Percentiles rank a stretch among this genome's conserved stretches.
phyloP scores from a whole-genome alignment of 1,284 basidiomycete genomes.

The Earliella scabrosa region DNA sequence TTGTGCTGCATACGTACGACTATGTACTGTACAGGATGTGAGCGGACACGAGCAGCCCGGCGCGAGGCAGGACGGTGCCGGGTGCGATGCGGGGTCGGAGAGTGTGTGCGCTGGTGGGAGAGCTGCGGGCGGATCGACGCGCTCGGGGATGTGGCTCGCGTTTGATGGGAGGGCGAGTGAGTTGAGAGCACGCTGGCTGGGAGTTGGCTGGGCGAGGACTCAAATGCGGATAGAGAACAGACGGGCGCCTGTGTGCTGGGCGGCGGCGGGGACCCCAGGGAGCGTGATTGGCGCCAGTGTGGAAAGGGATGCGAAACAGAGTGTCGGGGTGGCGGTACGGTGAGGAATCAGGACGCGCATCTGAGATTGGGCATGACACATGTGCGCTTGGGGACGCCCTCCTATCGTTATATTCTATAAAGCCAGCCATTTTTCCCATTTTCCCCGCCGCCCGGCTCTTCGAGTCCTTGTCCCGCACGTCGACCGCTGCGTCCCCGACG shows the following conservation, averaged over 20 bases:
- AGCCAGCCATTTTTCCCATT: conserved; percentile 24
- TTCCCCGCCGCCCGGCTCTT: conserved; percentile 19
- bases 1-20: too few relatives aligned
- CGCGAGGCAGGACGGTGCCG: not conserved
- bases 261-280: conserved; percentile 7
- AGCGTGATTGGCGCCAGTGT: conserved; percentile 2
- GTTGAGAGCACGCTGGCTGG: too few relatives aligned
- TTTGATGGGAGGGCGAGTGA: too few relatives aligned
- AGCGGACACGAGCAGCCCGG: not conserved
- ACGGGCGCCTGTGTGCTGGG: too few relatives aligned
- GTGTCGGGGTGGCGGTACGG: conserved; percentile 15
- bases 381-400: conserved; percentile 11
- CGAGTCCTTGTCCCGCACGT: conserved; percentile 10
- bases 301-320: conserved; percentile 12
- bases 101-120: not conserved
- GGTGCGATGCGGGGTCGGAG: not conserved
- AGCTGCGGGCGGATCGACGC: conserved; percentile 3
- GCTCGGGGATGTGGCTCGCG: conserved; percentile 3
- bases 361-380: conserved; percentile 18
- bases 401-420: conserved; percentile 26
- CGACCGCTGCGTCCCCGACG: not conserved
- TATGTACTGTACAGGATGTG: too few relatives aligned
- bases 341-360: conserved; percentile 13
- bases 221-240: too few relatives aligned
- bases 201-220: too few relatives aligned